Percentiles rank a stretch among this genome's conserved stretches.
phyloP scores from a whole-genome alignment of 2,329 filamentous ascomycete species.

The Cephalotrichum gorgonifer region DNA sequence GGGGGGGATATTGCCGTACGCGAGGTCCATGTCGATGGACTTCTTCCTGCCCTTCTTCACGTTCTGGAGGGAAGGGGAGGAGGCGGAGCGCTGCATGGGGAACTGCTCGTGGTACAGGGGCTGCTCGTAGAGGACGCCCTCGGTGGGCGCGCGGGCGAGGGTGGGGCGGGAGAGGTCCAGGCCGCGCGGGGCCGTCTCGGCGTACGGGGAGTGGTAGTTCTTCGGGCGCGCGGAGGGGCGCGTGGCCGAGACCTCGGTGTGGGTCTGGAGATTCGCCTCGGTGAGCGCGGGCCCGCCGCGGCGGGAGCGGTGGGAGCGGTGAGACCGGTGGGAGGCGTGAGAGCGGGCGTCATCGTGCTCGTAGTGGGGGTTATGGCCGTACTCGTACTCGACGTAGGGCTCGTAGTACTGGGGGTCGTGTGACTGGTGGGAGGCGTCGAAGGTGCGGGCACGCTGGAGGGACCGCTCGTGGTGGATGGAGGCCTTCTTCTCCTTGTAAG shows the following conservation, averaged over 20 bases:
- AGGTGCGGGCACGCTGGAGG: slow-evolving; percentile 53
- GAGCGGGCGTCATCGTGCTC: slow-evolving; percentile 25
- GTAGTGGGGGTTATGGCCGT: slow-evolving; percentile 10
- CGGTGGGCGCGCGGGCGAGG: slow-evolving; percentile 21
- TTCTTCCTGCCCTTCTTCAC: slow-evolving; percentile 9
- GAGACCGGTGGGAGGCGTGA: slow-evolving; percentile 27
- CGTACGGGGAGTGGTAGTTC: slow-evolving; percentile 26
- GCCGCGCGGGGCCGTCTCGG: slow-evolving; percentile 26
- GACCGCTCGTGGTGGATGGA: slow-evolving; percentile 58
- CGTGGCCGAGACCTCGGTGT: slow-evolving; percentile 40
- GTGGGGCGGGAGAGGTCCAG: slow-evolving; percentile 15
- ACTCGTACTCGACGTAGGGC: slow-evolving; percentile 16
- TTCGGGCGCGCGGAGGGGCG: slow-evolving; percentile 32
- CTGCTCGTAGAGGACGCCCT: slow-evolving; percentile 9
- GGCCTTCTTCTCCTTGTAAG: slow-evolving; percentile 81
- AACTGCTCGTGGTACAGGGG: not conserved
- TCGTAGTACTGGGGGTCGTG: slow-evolving; percentile 15
- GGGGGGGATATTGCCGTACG: slow-evolving; percentile 75
- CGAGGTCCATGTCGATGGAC: slow-evolving; percentile 76
- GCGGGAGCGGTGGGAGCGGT: slow-evolving; percentile 21
- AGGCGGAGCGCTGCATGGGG: slow-evolving; percentile 22
- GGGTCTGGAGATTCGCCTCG: slow-evolving; percentile 38
- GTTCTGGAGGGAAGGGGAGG: slow-evolving; percentile 25
- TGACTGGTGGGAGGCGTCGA: slow-evolving; percentile 20
- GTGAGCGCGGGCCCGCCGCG: slow-evolving; percentile 33